Conservation (phyloP, 345 rosid species). For the Combretum micranthum region DNA sequence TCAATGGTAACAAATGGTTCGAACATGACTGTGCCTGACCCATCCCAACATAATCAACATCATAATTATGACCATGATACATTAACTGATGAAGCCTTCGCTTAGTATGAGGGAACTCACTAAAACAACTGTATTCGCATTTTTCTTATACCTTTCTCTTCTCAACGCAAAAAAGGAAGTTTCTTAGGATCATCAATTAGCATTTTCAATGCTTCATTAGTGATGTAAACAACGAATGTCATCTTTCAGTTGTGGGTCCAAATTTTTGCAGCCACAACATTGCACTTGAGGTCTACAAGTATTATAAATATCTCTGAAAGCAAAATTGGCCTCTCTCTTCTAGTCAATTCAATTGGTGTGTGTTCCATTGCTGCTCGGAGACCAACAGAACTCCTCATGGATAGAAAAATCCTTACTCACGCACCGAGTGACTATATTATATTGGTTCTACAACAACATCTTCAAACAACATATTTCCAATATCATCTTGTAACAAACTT, state of each 20-base stretch:
- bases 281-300: constrained; percentile 62
- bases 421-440: constrained; percentile 69
- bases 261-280: constrained; percentile 67
- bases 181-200: constrained; percentile 47
- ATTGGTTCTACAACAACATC: constrained; percentile 57
- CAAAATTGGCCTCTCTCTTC: constrained; percentile 71
- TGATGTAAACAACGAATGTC: constrained; percentile 70
- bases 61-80: constrained; percentile 79
- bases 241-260: constrained; percentile 86
- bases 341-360: constrained; percentile 65
- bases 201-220: constrained; percentile 41
- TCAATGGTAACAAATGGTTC: constrained; percentile 56
- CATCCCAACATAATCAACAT: constrained; percentile 23
- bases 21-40: constrained; percentile 28
- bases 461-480: too few species aligned
- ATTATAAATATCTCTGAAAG: constrained; percentile 78
- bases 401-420: constrained; percentile 45
- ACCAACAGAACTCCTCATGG: constrained; percentile 58
- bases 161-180: constrained; percentile 55
- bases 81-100: constrained; percentile 81
- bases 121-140: constrained; percentile 63
- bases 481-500: constrained; percentile 59
- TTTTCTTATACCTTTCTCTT: constrained; percentile 51
- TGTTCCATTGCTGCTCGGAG: constrained; percentile 42
- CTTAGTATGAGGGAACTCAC: constrained; percentile 59